These are phyloP conservation scores for Sequoia sempervirens DNA, from an alignment of 75 land plant species.

Conservation along the genomic window DNA sequence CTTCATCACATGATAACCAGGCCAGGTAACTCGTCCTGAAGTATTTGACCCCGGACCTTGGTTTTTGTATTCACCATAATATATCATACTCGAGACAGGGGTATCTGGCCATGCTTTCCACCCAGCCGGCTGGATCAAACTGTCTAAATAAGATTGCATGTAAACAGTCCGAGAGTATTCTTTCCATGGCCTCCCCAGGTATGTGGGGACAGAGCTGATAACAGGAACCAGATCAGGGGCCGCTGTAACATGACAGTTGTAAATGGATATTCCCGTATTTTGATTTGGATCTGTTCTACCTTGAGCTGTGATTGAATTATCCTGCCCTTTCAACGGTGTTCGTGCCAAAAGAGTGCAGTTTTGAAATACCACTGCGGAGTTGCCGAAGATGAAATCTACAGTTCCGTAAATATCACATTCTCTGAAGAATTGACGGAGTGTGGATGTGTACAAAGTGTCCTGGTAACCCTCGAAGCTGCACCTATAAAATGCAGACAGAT, in stretches of 20 bases:
- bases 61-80: constrained; percentile 23
- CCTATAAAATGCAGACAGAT: constrained; percentile 7
- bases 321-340: neutral
- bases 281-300: constrained; percentile 17
- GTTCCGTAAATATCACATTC: constrained; percentile 20
- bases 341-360: constrained; percentile 3
- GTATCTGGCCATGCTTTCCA: constrained; percentile 19
- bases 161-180: constrained; percentile 15
- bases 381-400: constrained; percentile 26
- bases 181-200: constrained; percentile 27
- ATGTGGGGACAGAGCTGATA: neutral
- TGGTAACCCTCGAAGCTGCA: constrained; percentile 22
- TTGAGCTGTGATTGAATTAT: constrained; percentile 20
- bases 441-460: constrained; percentile 23
- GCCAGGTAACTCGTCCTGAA: constrained; percentile 14
- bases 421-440: constrained; percentile 25
- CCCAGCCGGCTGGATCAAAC: constrained; percentile 14
- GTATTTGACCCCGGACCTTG: constrained; percentile 13
- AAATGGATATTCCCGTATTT: constrained; percentile 23
- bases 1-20: constrained; percentile 1
- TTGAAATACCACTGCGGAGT: constrained; percentile 27
- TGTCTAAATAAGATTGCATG: neutral
- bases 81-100: constrained; percentile 12
- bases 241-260: constrained; percentile 14
- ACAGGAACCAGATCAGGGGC: neutral